A percentile compares a stretch with the other conserved stretches of the same genome.
phyloP scores from a whole-genome alignment of 2,329 filamentous ascomycete species.

The Lizonia empirigonia region DNA sequence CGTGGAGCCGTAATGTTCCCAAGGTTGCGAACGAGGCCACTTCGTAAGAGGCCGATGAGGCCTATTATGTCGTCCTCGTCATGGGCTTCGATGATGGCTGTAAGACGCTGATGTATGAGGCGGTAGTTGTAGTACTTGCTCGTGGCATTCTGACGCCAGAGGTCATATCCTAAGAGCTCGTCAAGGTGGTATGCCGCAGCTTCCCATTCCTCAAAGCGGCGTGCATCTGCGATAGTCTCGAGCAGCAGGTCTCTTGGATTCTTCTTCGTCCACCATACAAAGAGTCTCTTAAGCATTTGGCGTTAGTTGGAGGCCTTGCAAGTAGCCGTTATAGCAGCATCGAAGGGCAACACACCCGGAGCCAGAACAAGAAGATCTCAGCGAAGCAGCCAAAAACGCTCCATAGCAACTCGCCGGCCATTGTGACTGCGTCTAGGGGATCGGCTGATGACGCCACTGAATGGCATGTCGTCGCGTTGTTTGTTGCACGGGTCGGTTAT shows the following conservation, averaged over 20 bases:
- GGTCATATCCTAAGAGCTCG: constrained; percentile 75
- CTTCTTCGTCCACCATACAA: constrained; percentile 69
- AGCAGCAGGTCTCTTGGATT: constrained; percentile 69
- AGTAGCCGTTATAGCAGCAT: constrained; percentile 11
- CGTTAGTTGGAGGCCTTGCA: background rate
- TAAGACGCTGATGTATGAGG: constrained; percentile 78
- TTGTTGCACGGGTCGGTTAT: constrained; percentile 27
- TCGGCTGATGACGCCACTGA: constrained; percentile 19
- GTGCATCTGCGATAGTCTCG: constrained; percentile 67
- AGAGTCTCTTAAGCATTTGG: constrained; percentile 63
- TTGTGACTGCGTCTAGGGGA: constrained; percentile 18
- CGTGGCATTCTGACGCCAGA: constrained; percentile 83
- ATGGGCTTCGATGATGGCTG: constrained; percentile 70
- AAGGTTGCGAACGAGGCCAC: constrained; percentile 79
- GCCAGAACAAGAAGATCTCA: constrained; percentile 50
- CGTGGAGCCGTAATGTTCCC: constrained; percentile 84
- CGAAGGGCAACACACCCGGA: constrained; percentile 42
- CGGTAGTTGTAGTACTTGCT: constrained; percentile 85
- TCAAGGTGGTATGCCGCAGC: constrained; percentile 84
- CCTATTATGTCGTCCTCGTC: constrained; percentile 74
- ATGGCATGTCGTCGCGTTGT: constrained; percentile 34
- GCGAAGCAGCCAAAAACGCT: constrained; percentile 42
- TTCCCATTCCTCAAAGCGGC: constrained; percentile 84
- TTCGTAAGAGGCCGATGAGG: constrained; percentile 79
- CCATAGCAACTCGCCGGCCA: constrained; percentile 33